Conservation (phyloP, 1,139 yeast species). For the Debaryomyces nepalensis region DNA sequence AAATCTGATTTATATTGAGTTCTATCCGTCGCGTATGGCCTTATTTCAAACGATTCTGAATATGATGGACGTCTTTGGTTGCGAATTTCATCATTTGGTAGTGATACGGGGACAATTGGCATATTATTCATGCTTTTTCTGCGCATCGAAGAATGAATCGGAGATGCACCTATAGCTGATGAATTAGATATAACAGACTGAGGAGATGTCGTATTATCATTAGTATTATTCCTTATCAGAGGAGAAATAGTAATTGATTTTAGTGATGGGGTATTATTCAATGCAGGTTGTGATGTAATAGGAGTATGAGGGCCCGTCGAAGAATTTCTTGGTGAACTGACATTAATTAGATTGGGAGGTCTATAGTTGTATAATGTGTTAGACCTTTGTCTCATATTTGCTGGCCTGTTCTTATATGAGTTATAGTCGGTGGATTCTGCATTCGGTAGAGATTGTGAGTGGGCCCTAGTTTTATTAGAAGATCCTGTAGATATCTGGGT, state of each 20-base stretch:
- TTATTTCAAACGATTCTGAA: constrained; percentile 4
- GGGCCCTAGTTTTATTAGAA: constrained; percentile 27
- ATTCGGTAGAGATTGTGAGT: constrained; percentile 42
- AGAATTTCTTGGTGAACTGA: constrained; percentile 17
- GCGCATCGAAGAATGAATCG: constrained; percentile 12
- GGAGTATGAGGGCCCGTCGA: constrained; percentile 26
- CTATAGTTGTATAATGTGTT: constrained; percentile 27
- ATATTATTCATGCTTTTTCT: constrained; percentile 14
- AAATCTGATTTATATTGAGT: constrained; percentile 4
- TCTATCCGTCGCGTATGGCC: not conserved
- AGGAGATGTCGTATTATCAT: constrained; percentile 24
- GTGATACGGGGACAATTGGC: not conserved
- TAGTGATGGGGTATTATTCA: constrained; percentile 37
- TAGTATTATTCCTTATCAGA: constrained; percentile 27
- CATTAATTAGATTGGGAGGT: constrained; percentile 17
- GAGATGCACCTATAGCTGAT: constrained; percentile 17
- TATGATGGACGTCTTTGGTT: not conserved
- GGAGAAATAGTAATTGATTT: constrained; percentile 49
- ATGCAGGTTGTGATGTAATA: constrained; percentile 18
- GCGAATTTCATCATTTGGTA: not conserved
- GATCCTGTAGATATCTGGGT: not conserved
- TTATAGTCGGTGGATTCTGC: constrained; percentile 15
- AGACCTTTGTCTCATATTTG: constrained; percentile 27
- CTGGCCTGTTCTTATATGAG: constrained; percentile 11
- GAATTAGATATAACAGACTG: constrained; percentile 23